Percentiles rank a stretch among this genome's conserved stretches.
These are phyloP conservation scores for Takashimella tepidaria DNA, from an alignment of 1,284 basidiomycete species.

Conservation along the genomic window DNA sequence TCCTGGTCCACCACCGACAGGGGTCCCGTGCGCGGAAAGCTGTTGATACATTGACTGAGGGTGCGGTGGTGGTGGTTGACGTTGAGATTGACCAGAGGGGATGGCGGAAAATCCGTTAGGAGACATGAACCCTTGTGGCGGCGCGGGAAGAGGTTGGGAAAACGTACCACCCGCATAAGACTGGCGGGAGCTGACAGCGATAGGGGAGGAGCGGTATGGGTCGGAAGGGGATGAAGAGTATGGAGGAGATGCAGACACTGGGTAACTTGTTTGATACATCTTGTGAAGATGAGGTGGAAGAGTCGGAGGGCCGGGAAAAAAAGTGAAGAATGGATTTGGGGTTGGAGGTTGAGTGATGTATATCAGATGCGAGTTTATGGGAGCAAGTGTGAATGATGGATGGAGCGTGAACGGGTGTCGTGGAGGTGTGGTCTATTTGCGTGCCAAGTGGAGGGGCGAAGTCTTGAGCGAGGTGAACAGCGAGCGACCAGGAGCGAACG, in stretches of 20 bases:
- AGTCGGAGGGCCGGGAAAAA: too few relatives aligned
- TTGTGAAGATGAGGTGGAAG: too few relatives aligned
- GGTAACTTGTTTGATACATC: slow-evolving; percentile 6
- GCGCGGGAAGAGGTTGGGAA: slow-evolving; percentile 21
- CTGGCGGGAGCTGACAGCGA: slow-evolving; percentile 20
- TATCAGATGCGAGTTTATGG: too few relatives aligned
- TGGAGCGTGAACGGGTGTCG: too few relatives aligned
- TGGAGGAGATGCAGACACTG: neutral
- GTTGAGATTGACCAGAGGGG: slow-evolving; percentile 16
- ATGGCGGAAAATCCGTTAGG: slow-evolving; percentile 15
- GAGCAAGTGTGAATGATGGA: too few relatives aligned
- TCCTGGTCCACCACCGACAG: neutral
- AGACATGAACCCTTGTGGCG: too few relatives aligned
- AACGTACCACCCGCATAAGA: slow-evolving; percentile 24
- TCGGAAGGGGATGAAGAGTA: slow-evolving; percentile 16
- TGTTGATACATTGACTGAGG: slow-evolving; percentile 2
- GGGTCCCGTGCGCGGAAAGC: neutral
- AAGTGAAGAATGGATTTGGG: too few relatives aligned
- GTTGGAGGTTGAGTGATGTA: too few relatives aligned
- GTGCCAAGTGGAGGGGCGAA: too few relatives aligned
- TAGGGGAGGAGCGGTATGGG: slow-evolving; percentile 27
- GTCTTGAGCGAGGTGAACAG: too few relatives aligned
- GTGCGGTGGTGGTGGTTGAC: slow-evolving; percentile 11
- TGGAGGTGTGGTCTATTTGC: too few relatives aligned
- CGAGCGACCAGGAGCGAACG: too few relatives aligned